Base-by-base conservation (phyloP, 202 grass and related monocot species). In the Panicum hallii region DNA sequence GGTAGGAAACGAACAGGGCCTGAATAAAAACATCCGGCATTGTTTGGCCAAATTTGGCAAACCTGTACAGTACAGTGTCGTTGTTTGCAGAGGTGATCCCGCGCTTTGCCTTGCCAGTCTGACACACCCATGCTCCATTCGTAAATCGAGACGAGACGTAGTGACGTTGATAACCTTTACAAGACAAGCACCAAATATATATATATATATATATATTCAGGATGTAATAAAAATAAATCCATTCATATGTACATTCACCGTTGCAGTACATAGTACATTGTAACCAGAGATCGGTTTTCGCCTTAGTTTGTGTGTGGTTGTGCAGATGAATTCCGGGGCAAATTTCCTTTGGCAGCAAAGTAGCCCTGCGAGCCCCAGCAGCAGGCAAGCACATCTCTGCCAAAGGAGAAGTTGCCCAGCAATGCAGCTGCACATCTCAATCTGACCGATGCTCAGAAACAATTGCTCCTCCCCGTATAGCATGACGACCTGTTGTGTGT, bases 331-430 rank as follows among this genome's bases (percentile, higher is more conserved):
- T 92, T 92, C 67, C 74, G 68, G 83, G 90, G 69, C 83, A 92
- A 89, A 83, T 86, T 88, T 92, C 83, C 87, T 89, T 89, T 80
- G 83, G 87, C 87, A 86, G 79, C 19, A 71, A 71, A 67, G 26
- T 26, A 26, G 26, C 14, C 68, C 4, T 3, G 11, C 17, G 58
- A 43, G 6, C 11, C 17, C 9, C 19, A 26, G 13, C 4, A 70
- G 30, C 30, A 13, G 4, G 26, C 17, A 10, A 10, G 58, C 28
- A 47, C 77, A 78, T 66, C 85, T 88, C 85, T 88, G 58, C 83
- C 90, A 86, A 83, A 89, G 83, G 82, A 89, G 54, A 83, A 69
- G 56, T 70, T 86, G 87, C 86, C 79, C 83, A 42, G 87, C 28
- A 92, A 92, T 92, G 57, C 90, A 87, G 43, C 22, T 89, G 87